Conservation (phyloP, 495 filamentous ascomycete species). For the Coniosporium apollinis region DNA sequence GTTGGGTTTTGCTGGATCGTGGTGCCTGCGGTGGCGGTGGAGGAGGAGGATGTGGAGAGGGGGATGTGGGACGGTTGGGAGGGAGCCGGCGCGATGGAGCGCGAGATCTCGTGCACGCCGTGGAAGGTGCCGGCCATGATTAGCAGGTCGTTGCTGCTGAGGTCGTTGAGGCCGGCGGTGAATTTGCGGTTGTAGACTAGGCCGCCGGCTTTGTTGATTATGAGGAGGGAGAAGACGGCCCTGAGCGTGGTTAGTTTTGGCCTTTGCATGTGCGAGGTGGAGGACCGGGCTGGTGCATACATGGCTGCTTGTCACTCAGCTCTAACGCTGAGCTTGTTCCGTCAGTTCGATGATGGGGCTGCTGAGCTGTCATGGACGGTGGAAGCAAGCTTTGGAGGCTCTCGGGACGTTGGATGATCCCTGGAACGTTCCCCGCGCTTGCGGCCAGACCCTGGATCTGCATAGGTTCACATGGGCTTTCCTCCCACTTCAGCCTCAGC, state of each 20-base stretch:
- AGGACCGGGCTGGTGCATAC: slow-evolving; percentile 1
- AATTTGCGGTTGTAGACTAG: slow-evolving; percentile 92
- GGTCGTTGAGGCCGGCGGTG: slow-evolving; percentile 62
- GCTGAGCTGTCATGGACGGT: not conserved
- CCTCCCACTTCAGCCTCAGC: too few species aligned
- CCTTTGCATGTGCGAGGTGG: not conserved
- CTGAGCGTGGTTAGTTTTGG: slow-evolving; percentile 27
- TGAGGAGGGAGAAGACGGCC: slow-evolving; percentile 84
- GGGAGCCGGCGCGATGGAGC: slow-evolving; percentile 45
- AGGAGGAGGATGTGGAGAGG: slow-evolving; percentile 19
- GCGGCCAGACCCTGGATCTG: too few species aligned
- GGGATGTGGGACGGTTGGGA: slow-evolving; percentile 4
- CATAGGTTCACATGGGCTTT: too few species aligned
- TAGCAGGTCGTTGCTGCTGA: slow-evolving; percentile 85
- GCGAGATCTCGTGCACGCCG: slow-evolving; percentile 86
- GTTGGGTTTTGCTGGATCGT: slow-evolving; percentile 31
- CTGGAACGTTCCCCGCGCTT: too few species aligned
- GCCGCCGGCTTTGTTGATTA: slow-evolving; percentile 96
- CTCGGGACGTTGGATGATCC: too few species aligned
- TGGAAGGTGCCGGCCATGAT: slow-evolving; percentile 98
- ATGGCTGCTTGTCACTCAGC: slow-evolving; percentile 1
- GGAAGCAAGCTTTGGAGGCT: not conserved
- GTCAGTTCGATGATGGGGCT: too few species aligned
- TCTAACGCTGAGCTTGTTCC: too few species aligned
- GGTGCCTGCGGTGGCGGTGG: slow-evolving; percentile 15